Evolutionary conservation across 139 green algal species (phyloP), one percentile per base, ranked within the genome.

Genomic region (Coccomyxa sp.): DNA sequence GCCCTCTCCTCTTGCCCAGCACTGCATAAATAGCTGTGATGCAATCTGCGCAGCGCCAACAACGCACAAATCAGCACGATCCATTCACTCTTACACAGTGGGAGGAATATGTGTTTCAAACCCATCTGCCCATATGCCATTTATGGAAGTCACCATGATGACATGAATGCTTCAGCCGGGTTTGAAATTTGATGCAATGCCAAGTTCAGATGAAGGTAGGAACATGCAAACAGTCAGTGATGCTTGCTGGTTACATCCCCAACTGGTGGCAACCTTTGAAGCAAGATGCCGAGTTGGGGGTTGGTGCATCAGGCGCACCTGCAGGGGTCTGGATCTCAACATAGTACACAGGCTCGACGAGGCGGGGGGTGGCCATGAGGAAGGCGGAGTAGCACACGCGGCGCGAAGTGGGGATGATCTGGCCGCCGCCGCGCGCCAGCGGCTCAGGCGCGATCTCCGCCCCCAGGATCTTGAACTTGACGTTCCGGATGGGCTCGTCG

Each of bases 401-500:
- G 51, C 95, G 90, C 21, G 94, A 87, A 14, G 95, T 98, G 76
- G 95, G 95, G 86, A 98, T 98, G 83, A 98, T 83, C 88, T 98
- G 96, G n/a, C 96, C 96, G 60, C 96, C 96, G 25, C 95, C 94
- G 30, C 96, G 86, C 31, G 93, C 83, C 77, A 98, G 89, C 58
- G 94, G 92, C 86, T 97, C 92, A 3, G 87, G 57, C 0, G 91
- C 88, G 13, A 94, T 81, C 13, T 67, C 74, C 13, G 93, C 94
- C 83, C 94, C 92, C 31, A 94, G 87, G 16, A 98, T 89, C 87
- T 98, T 98, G 90, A 98, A 99, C 89, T 98, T 98, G 71, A 98
- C 94, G 79, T 97, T 98, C 32, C 97, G 93, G 81, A 99, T 95
- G 38, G 97, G 97, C 89, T 99, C 97, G 77, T 99, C 97, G 86